Conservation (phyloP, 345 rosid genomes). For the Erodium maritimum region DNA sequence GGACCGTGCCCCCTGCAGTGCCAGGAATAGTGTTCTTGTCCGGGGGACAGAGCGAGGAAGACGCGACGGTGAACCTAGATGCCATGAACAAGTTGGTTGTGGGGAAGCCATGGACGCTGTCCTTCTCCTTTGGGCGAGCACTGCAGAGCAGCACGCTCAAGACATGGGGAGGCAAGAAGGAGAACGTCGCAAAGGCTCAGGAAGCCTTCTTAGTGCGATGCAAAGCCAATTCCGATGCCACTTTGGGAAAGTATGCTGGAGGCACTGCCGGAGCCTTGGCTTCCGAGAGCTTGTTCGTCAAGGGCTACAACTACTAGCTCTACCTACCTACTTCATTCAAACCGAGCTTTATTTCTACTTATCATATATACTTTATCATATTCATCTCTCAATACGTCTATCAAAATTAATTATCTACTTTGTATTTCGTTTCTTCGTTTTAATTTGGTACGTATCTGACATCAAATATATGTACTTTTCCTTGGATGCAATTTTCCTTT, state of each 20-base stretch:
- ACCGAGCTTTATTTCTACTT: no score
- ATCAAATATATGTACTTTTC: no score
- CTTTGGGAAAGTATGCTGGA: constrained; percentile 55
- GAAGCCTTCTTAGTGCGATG: constrained; percentile 60
- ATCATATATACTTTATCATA: not conserved
- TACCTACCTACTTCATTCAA: no score
- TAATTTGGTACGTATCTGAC: no score
- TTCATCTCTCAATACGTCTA: no score
- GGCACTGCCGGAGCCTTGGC: constrained; percentile 50
- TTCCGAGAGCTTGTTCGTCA: constrained; percentile 72
- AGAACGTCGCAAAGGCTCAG: constrained; percentile 63
- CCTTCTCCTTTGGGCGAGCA: constrained; percentile 95
- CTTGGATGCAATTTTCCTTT: no score
- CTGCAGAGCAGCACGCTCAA: constrained; percentile 90
- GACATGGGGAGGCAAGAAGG: constrained; percentile 80
- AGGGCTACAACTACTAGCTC: constrained; percentile 72
- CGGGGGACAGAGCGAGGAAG: constrained; percentile 86
- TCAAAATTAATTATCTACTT: no score
- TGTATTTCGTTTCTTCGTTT: no score
- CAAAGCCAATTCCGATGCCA: constrained; percentile 79
- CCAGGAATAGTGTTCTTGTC: constrained; percentile 84
- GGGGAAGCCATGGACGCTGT: constrained; percentile 80
- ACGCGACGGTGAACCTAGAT: constrained; percentile 65
- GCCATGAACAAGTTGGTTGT: constrained; percentile 82
- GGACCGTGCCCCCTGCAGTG: constrained; percentile 81